Conservation (phyloP, 345 rosid species). For the Murraya koenigii region DNA sequence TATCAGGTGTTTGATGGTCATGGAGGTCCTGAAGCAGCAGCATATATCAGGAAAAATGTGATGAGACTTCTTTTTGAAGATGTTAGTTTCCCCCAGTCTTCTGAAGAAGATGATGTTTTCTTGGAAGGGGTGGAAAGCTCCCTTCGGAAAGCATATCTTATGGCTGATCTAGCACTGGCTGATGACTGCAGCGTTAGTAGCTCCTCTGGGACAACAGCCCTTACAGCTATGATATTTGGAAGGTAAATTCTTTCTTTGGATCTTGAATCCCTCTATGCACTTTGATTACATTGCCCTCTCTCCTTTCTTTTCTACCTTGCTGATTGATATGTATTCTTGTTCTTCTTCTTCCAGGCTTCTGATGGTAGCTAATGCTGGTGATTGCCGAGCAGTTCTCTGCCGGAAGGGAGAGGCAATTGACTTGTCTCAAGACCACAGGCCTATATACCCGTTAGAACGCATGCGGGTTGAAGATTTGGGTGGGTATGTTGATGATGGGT, state of each 20-base stretch:
- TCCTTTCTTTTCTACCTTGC: not conserved
- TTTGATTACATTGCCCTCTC: not conserved
- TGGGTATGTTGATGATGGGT: constrained; percentile 64
- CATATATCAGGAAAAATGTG: constrained; percentile 45
- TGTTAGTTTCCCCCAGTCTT: constrained; percentile 54
- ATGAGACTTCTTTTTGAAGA: constrained; percentile 56
- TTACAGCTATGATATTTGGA: constrained; percentile 70
- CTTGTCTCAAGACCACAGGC: constrained; percentile 84
- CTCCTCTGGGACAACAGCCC: constrained; percentile 87
- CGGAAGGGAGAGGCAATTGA: constrained; percentile 69
- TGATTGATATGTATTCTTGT: not conserved
- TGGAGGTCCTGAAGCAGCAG: constrained; percentile 88
- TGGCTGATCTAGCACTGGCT: constrained; percentile 67
- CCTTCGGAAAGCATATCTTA: constrained; percentile 57
- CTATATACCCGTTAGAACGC: constrained; percentile 54
- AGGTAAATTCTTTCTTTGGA: constrained; percentile 34
- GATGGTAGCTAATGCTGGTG: constrained; percentile 83
- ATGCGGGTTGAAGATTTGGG: constrained; percentile 74
- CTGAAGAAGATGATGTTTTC: constrained; percentile 42
- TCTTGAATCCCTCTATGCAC: not conserved
- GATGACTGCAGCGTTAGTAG: constrained; percentile 56
- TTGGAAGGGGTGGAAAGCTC: constrained; percentile 53
- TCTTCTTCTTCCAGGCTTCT: constrained; percentile 42
- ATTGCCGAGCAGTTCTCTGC: constrained; percentile 84
- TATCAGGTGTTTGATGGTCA: constrained; percentile 86